These are phyloP conservation scores for Cornus florida DNA, from an alignment of 148 eudicot genomes.

Conservation along the genomic window DNA sequence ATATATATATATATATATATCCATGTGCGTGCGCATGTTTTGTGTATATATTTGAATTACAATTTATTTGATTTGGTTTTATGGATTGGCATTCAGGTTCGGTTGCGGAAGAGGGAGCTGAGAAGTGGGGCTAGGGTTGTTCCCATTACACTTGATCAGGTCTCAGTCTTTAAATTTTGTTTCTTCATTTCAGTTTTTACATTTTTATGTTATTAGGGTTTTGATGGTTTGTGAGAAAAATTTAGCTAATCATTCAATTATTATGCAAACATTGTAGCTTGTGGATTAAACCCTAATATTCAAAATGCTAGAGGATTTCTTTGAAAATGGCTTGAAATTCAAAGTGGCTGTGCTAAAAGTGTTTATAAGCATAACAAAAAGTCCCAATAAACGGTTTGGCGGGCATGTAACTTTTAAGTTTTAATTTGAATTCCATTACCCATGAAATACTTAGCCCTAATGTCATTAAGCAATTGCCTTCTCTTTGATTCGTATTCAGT, in stretches of 20 bases:
- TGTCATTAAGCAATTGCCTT: not conserved
- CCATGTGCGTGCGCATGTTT: too few species aligned
- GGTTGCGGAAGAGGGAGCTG: constrained; percentile 61
- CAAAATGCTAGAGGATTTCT: too few species aligned
- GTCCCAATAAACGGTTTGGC: too few species aligned
- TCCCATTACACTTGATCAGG: constrained; percentile 94
- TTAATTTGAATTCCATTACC: not conserved
- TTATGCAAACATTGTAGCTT: not conserved
- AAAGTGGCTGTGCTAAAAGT: too few species aligned
- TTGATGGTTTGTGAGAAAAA: too few species aligned
- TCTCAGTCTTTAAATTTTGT: constrained; percentile 6
- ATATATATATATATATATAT: not conserved
- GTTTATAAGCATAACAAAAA: too few species aligned
- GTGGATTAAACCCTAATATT: not conserved
- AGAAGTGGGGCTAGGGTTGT: constrained; percentile 78
- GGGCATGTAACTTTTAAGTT: too few species aligned
- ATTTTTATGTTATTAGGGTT: too few species aligned
- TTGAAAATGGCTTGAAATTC: not conserved
- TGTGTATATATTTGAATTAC: too few species aligned
- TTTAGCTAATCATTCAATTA: too few species aligned
- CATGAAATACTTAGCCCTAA: too few species aligned
- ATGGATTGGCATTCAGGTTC: constrained; percentile 47
- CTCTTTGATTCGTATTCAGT: not conserved
- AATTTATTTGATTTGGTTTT: not conserved
- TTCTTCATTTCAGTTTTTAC: too few species aligned